Evolutionary conservation across 768 basidiomycete genomes (phyloP).

Genomic region (Suillus cothurnatus): DNA sequence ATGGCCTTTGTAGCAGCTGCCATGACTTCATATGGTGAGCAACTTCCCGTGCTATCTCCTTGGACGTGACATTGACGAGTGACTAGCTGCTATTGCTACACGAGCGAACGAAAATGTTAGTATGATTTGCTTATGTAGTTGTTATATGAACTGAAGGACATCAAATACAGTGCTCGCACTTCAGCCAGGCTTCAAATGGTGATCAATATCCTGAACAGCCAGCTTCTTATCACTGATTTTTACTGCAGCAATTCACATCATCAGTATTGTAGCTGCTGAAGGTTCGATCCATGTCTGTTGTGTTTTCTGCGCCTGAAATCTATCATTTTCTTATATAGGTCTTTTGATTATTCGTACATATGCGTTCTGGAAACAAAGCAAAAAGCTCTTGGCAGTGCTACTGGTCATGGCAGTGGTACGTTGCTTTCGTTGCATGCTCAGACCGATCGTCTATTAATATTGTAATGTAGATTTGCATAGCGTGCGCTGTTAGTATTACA

Average conservation of each 20-base stretch:
- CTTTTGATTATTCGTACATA: slow-evolving; percentile 4
- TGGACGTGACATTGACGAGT: not conserved
- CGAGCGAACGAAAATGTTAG: not conserved
- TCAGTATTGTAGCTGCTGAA: slow-evolving; percentile 5
- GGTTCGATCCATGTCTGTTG: not conserved
- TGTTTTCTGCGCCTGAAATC: not conserved
- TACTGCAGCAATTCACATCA: slow-evolving; percentile 1
- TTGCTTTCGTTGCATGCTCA: not conserved
- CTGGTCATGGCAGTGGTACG: slow-evolving; percentile 5
- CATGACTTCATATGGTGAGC: slow-evolving; percentile 13
- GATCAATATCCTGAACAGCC: not conserved
- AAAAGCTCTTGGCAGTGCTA: slow-evolving; percentile 1
- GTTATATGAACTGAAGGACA: not conserved
- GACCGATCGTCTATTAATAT: not conserved
- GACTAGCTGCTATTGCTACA: not conserved
- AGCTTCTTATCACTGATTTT: not conserved
- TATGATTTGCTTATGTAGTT: not conserved
- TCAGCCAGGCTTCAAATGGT: not conserved
- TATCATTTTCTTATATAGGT: not conserved
- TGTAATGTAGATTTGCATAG: not conserved
- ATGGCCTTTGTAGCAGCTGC: slow-evolving; percentile 8
- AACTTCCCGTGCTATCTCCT: not conserved
- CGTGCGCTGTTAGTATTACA: not conserved
- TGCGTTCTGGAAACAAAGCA: slow-evolving; percentile 7
- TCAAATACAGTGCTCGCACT: not conserved